Evolutionary conservation across 345 rosid genomes (phyloP), one percentile per base, ranked within the genome.

Genomic region (Streptanthus diversifolius): DNA sequence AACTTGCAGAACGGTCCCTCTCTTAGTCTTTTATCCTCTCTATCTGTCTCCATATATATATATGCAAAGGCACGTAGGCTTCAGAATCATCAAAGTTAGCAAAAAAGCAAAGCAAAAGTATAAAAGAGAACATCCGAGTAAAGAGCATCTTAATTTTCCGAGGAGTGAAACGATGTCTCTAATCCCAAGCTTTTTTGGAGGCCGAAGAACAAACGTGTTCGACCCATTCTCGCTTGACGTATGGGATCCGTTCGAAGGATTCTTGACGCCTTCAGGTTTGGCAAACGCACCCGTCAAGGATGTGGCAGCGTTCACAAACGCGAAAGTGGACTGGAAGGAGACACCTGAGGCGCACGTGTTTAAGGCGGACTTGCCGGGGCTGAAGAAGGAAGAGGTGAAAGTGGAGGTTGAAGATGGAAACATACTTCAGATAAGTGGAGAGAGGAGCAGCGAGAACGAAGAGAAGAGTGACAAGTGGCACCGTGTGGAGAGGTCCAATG

Each of bases 381-480:
- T 80, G 7, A 80, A 51, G 70, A 80, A 77, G 30, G 81, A 80
- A 54, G 81, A 80, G 3, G 81, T 80, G 37, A 80, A 80, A 12
- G 84, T 81, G 14, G 82, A 78, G 66, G 80, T 81, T 7, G 80
- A 78, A 22, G 82, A 81, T 3, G 78, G 75, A 0, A 71, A 68
- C n/a, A 53, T 78, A 13, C 75, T 78, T 43, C 78, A 81, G 72
- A 81, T 78, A 5, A 75, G 80, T 0, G 82, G 84, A 9, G 78
- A 78, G 66, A 78, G 80, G 35, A 63, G 63, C 48, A 62, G 43
- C 2, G 84, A 74, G 66, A 48, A 71, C 0, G 82, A 78, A 32
- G 80, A 81, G 69, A 78, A 74, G 77, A 81, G 15, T 53, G 82
- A 80, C 51, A 72, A 49, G 78, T 80, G 83, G 83, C 83, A 77